These are phyloP conservation scores for Cydonia oblonga DNA, from an alignment of 331 rosid genomes.

Conservation along the genomic window DNA sequence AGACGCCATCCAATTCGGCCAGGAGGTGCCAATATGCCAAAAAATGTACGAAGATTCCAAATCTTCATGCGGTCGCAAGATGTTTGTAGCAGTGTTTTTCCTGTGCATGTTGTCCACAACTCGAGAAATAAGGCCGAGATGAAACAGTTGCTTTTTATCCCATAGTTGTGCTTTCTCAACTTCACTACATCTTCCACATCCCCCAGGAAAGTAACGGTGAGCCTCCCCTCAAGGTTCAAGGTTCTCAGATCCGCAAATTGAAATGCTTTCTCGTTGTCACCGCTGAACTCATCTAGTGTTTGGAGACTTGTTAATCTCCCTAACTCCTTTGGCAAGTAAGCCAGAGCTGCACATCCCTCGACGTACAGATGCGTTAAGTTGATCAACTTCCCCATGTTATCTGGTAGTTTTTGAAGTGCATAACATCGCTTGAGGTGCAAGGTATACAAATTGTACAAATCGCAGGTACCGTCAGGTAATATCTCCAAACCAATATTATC, in stretches of 20 bases:
- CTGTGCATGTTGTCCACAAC: no score
- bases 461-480: neutral
- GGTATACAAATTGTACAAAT: neutral
- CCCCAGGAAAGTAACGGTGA: neutral
- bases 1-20: neutral
- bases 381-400: neutral
- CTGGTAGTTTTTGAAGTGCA: neutral
- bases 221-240: neutral
- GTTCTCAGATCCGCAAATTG: neutral
- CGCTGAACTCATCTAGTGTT: neutral
- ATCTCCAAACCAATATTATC: neutral
- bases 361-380: neutral
- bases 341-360: neutral
- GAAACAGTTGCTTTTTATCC: neutral
- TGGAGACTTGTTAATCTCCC: neutral
- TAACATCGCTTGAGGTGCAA: neutral
- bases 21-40: neutral
- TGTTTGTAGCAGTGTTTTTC: neutral
- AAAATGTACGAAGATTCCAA: neutral
- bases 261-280: neutral
- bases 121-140: accelerated
- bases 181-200: neutral
- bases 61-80: neutral
- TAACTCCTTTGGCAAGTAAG: neutral
- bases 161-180: neutral